A percentile compares a stretch with the other conserved stretches of the same genome.
These are phyloP conservation scores for Tetradesmus obliquus DNA, from an alignment of 139 green algal species.

Conservation along the genomic window DNA sequence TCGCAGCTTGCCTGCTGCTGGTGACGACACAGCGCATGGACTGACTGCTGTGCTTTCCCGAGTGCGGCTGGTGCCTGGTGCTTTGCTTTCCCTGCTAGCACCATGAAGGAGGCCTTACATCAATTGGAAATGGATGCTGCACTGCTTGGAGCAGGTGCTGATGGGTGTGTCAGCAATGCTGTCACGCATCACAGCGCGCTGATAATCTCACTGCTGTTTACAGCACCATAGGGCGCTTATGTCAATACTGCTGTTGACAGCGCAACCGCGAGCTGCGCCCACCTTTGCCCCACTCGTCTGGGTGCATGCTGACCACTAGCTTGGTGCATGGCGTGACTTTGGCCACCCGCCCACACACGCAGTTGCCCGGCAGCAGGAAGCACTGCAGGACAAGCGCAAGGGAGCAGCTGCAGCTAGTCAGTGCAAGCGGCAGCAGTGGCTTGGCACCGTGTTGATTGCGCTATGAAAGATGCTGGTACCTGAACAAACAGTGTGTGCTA, in stretches of 20 bases:
- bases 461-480: background rate
- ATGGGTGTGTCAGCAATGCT: background rate
- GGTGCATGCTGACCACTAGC: slow-evolving; percentile 20
- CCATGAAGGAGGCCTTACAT: too few species aligned
- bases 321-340: background rate
- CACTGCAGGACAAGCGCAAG: background rate
- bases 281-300: slow-evolving; percentile 37
- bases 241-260: background rate
- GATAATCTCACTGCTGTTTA: background rate
- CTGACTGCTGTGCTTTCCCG: too few species aligned
- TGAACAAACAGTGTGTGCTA: background rate
- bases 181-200: background rate
- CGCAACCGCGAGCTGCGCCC: background rate
- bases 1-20: too few species aligned
- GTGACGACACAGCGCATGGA: too few species aligned
- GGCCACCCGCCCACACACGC: slow-evolving; percentile 9
- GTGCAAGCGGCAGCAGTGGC: background rate
- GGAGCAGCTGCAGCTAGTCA: too few species aligned
- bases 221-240: background rate
- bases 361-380: slow-evolving; percentile 38
- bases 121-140: too few species aligned
- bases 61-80: too few species aligned
- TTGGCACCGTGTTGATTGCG: too few species aligned
- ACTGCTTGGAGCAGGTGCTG: too few species aligned
- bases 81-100: too few species aligned